These are phyloP conservation scores for Claviceps paspali DNA, from an alignment of 2,329 filamentous ascomycete species.

Conservation along the genomic window DNA sequence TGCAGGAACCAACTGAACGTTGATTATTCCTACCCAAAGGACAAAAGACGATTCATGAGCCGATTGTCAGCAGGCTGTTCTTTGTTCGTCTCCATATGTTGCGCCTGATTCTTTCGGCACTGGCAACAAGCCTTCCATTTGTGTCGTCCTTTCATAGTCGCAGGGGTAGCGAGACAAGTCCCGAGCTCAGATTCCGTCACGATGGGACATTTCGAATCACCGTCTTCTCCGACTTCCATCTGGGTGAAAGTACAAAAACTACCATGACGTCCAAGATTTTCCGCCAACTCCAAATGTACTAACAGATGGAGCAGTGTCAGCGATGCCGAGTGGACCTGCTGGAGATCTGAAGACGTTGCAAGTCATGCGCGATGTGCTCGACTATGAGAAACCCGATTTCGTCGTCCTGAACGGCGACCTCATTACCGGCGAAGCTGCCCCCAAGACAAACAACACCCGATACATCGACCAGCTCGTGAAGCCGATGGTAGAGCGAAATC, in stretches of 20 bases:
- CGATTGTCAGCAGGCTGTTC: neutral
- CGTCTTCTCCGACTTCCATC: slow-evolving; percentile 3
- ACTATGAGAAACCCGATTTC: slow-evolving; percentile 39
- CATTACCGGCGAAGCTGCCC: slow-evolving; percentile 50
- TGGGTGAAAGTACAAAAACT: slow-evolving; percentile 1
- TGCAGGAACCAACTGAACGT: too few relatives aligned
- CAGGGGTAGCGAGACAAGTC: neutral
- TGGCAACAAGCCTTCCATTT: neutral
- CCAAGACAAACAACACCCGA: slow-evolving; percentile 32
- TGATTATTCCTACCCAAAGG: too few relatives aligned
- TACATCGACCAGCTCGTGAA: slow-evolving; percentile 44
- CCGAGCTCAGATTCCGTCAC: neutral
- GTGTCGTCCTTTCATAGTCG: too few relatives aligned
- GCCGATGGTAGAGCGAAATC: slow-evolving; percentile 37
- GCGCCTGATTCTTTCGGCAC: neutral
- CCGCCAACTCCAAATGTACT: neutral
- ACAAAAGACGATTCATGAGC: neutral
- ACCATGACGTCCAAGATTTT: too few relatives aligned
- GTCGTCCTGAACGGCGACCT: slow-evolving; percentile 59
- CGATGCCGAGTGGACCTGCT: slow-evolving; percentile 15
- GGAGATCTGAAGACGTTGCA: slow-evolving; percentile 40
- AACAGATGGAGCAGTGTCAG: neutral
- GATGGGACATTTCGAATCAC: slow-evolving; percentile 2
- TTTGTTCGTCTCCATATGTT: neutral
- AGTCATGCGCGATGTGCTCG: slow-evolving; percentile 43